These are phyloP conservation scores for Hirsutella rhossiliensis DNA, from an alignment of 2,329 filamentous ascomycete genomes.

Conservation along the genomic window DNA sequence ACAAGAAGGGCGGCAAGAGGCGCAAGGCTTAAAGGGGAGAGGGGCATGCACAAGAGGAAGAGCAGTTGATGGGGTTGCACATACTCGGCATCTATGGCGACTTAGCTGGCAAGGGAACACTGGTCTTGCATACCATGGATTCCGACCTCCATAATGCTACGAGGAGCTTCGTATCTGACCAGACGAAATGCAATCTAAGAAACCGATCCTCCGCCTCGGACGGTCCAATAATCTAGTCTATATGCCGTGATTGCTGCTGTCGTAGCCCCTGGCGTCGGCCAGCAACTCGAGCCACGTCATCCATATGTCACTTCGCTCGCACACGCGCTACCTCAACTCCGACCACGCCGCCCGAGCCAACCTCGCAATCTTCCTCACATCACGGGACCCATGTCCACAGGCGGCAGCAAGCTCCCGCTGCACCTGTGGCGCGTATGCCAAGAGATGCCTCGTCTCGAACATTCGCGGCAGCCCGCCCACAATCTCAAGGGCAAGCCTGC, in stretches of 20 bases:
- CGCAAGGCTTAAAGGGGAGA: constrained; percentile 26
- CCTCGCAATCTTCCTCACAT: constrained; percentile 37
- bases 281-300: background rate
- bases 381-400: constrained; percentile 40
- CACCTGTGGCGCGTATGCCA: constrained; percentile 30
- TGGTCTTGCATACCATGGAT: too few species aligned
- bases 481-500: constrained; percentile 35
- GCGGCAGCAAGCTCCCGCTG: constrained; percentile 35
- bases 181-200: too few species aligned
- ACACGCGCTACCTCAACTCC: constrained; percentile 16
- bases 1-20: constrained; percentile 31
- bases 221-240: too few species aligned
- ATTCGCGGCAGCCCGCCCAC: constrained; percentile 32
- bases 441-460: constrained; percentile 34
- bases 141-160: too few species aligned
- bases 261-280: background rate
- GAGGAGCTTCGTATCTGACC: too few species aligned
- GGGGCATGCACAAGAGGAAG: background rate
- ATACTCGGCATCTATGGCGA: too few species aligned
- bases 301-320: background rate
- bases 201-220: too few species aligned
- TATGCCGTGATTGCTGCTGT: too few species aligned
- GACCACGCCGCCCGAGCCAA: constrained; percentile 37
- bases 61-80: too few species aligned
- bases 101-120: too few species aligned